Conservation (phyloP, 192 early-diverging fungal species). For the Podila clonocystis region DNA sequence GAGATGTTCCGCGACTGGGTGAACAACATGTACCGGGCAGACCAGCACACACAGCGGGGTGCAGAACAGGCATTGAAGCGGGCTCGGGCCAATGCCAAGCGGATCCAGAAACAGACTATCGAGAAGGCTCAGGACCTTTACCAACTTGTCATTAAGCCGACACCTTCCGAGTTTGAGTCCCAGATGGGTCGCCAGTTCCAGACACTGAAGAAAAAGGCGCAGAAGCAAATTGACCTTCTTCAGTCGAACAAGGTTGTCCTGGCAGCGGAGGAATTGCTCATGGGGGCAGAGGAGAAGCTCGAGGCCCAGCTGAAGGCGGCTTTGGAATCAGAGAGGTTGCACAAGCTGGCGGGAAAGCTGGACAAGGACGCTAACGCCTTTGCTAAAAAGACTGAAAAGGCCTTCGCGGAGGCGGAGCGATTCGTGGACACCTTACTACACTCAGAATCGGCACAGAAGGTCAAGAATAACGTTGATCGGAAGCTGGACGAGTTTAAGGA, state of each 20-base stretch:
- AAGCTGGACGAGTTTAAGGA: conserved; percentile 17
- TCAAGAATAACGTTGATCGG: conserved; percentile 4
- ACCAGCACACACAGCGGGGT: neutral
- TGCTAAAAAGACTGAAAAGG: no score
- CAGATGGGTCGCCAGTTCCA: neutral
- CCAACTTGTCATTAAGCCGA: neutral
- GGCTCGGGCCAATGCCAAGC: conserved; percentile 25
- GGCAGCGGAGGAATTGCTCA: conserved; percentile 15
- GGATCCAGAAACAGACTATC: neutral
- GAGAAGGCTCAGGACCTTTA: neutral
- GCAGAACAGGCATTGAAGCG: conserved; percentile 1
- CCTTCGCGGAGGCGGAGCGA: no score
- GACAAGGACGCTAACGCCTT: no score
- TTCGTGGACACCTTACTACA: conserved; percentile 1
- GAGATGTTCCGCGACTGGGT: neutral
- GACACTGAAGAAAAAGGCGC: neutral
- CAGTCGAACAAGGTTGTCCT: conserved; percentile 2
- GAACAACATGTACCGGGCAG: neutral
- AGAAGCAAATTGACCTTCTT: conserved; percentile 9
- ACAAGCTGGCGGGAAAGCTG: neutral
- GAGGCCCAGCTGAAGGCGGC: conserved; percentile 12
- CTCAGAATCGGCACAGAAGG: neutral
- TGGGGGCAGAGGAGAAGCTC: conserved; percentile 13
- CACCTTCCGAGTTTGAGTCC: neutral
- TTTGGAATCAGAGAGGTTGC: conserved; percentile 2